Evolutionary conservation across 1,284 basidiomycete genomes (phyloP).

Genomic region (Pyrrhoderma lamaoense): DNA sequence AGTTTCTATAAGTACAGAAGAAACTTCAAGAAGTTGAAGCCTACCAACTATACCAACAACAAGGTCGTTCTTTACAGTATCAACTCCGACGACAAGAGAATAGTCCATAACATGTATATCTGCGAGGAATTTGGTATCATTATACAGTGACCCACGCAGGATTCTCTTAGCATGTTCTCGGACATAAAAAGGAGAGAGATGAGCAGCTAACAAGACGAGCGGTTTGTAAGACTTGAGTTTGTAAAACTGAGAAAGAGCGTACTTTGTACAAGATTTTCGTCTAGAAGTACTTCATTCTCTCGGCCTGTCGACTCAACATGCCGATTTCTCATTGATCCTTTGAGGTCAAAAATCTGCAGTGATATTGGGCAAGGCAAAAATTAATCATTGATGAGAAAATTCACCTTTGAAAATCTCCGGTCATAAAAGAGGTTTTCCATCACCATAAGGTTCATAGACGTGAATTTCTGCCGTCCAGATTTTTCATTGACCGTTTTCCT

Average conservation of each 20-base stretch:
- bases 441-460: conserved; percentile 92
- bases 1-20: conserved; percentile 10
- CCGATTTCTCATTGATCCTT: conserved; percentile 87
- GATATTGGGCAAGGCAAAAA: neutral
- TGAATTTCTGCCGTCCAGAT: conserved; percentile 62
- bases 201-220: conserved; percentile 41
- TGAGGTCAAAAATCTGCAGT: conserved; percentile 85
- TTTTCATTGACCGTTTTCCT: conserved; percentile 72
- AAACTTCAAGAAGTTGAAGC: conserved; percentile 25
- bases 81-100: conserved; percentile 92
- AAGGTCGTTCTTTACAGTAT: conserved; percentile 73
- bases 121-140: conserved; percentile 90
- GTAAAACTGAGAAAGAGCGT: conserved; percentile 22
- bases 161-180: conserved; percentile 95
- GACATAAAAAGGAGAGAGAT: conserved; percentile 82
- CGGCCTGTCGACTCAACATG: conserved; percentile 87
- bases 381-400: conserved; percentile 8
- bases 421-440: conserved; percentile 99
- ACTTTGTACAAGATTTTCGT: conserved; percentile 89
- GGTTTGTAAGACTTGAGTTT: conserved; percentile 15
- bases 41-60: conserved; percentile 94
- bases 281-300: conserved; percentile 88
- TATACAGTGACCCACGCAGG: conserved; percentile 83
- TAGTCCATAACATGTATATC: conserved; percentile 99
- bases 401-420: conserved; percentile 76